Evolutionary conservation across 129 eudicot genomes (phyloP).

Genomic region (Saposhnikovia divaricata): DNA sequence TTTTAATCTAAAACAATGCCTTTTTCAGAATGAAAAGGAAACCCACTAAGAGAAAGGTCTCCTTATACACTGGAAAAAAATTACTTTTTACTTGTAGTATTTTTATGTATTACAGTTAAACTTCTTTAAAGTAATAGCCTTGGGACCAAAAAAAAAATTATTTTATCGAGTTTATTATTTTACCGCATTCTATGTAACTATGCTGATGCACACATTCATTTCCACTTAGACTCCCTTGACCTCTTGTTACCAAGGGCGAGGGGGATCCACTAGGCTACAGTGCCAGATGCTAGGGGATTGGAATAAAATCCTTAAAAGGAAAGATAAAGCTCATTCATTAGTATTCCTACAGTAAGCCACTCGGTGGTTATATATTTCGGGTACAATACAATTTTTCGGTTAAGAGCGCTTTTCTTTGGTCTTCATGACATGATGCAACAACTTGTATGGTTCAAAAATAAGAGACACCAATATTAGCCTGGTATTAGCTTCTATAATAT

Average conservation of each 20-base stretch:
- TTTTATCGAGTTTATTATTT: too few relatives aligned
- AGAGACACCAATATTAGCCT: not conserved
- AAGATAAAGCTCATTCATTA: not conserved
- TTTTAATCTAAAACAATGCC: not conserved
- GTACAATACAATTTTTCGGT: not conserved
- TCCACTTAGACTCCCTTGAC: not conserved
- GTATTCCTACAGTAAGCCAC: not conserved
- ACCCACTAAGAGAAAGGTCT: not conserved
- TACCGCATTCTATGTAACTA: too few relatives aligned
- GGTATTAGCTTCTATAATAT: not conserved
- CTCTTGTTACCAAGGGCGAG: not conserved
- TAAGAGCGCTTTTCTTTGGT: not conserved
- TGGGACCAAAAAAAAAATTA: too few relatives aligned
- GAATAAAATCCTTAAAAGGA: not conserved
- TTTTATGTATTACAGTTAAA: not conserved
- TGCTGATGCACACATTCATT: not conserved
- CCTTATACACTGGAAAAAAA: not conserved
- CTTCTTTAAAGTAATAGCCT: too few relatives aligned
- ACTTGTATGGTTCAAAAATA: not conserved
- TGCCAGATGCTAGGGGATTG: not conserved
- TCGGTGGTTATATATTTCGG: too few relatives aligned
- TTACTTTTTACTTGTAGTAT: not conserved
- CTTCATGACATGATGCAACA: not conserved
- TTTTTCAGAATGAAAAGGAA: not conserved
- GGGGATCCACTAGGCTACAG: not conserved